These are phyloP conservation scores for Pinus albicaulis DNA, from an alignment of 75 land plant species.

Conservation along the genomic window DNA sequence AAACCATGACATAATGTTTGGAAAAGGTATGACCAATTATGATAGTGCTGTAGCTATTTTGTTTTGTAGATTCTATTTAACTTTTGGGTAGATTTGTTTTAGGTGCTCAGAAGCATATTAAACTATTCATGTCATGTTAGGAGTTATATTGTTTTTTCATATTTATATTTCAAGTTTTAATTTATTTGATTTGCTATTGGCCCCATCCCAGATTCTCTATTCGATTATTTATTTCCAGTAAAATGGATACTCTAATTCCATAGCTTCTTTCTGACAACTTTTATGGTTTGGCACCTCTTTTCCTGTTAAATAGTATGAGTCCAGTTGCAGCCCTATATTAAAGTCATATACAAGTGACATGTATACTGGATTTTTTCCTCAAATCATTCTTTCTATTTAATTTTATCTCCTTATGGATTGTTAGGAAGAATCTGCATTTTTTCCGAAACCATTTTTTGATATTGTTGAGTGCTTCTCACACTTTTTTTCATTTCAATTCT, in stretches of 20 bases:
- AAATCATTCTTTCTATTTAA: background rate
- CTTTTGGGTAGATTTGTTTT: background rate
- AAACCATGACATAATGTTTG: background rate
- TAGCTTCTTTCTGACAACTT: background rate
- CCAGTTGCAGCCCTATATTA: constrained; percentile 6
- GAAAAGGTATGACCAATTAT: background rate
- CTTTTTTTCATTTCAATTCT: background rate
- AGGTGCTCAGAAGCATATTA: background rate
- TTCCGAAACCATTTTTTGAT: background rate
- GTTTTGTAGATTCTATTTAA: background rate
- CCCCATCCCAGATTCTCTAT: background rate
- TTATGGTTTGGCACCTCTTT: background rate
- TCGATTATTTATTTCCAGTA: background rate
- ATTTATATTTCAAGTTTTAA: background rate
- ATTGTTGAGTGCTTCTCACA: background rate
- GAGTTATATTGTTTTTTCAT: background rate
- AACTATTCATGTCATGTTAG: background rate
- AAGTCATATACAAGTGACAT: background rate
- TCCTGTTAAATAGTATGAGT: background rate
- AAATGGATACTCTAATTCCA: background rate
- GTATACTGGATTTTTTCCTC: background rate
- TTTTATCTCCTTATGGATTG: background rate
- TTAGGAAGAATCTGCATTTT: background rate
- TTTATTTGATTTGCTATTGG: background rate
- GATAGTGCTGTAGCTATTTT: background rate